phyloP scores from a whole-genome alignment of 2,329 filamentous ascomycete genomes.

The Pseudogymnoascus sp. region DNA sequence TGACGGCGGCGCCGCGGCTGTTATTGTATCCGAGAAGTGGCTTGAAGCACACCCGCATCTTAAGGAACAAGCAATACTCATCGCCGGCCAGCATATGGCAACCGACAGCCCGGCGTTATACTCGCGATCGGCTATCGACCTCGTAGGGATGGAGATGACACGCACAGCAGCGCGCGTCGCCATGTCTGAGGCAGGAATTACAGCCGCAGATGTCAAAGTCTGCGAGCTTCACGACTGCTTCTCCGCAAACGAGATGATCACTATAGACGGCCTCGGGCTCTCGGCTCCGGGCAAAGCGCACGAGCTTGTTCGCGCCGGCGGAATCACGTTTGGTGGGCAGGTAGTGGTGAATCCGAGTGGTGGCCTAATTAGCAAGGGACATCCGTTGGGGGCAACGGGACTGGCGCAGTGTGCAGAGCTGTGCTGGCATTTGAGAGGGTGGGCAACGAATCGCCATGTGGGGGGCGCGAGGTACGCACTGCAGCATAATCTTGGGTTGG shows the following conservation, averaged over 20 bases:
- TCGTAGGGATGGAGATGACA: constrained; percentile 84
- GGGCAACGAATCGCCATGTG: constrained; percentile 77
- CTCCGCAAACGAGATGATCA: constrained; percentile 87
- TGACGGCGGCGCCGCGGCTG: constrained; percentile 80
- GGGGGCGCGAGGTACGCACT: constrained; percentile 60
- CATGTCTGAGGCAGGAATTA: constrained; percentile 61
- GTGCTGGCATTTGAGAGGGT: constrained; percentile 87
- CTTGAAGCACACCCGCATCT: constrained; percentile 77
- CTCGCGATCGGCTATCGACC: constrained; percentile 70
- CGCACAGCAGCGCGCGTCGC: constrained; percentile 60
- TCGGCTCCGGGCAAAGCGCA: constrained; percentile 75
- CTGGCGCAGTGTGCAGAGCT: constrained; percentile 90
- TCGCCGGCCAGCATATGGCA: constrained; percentile 80
- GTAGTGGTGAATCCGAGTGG: constrained; percentile 77
- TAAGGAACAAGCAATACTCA: constrained; percentile 68
- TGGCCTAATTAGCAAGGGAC: constrained; percentile 86
- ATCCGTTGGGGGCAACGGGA: constrained; percentile 81
- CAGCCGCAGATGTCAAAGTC: constrained; percentile 66
- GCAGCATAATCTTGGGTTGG: constrained; percentile 85
- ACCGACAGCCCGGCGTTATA: constrained; percentile 77
- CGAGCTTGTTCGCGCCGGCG: constrained; percentile 75
- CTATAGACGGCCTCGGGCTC: constrained; percentile 77
- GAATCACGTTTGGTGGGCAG: constrained; percentile 77
- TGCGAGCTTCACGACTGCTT: constrained; percentile 97
- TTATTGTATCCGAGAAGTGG: constrained; percentile 83